Conservation (phyloP, 768 basidiomycete species). For the Xerocomellus chrysenteron region DNA sequence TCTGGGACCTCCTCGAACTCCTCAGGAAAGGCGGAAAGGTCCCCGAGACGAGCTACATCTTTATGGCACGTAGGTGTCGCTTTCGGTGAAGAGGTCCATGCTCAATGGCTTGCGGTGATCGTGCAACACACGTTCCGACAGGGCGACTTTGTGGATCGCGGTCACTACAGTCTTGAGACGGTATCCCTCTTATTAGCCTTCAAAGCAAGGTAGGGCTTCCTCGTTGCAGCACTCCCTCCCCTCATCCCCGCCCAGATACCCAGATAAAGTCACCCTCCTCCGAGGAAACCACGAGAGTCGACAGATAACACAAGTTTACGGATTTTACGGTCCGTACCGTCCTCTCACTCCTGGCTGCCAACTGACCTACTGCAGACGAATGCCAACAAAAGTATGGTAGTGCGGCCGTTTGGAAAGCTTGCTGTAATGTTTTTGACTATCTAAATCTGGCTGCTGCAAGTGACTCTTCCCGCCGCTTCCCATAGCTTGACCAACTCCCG, state of each 20-base stretch:
- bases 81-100: conserved; percentile 21
- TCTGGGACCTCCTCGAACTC: conserved; percentile 94
- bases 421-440: conserved; percentile 95
- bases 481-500: neutral
- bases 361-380: conserved; percentile 58
- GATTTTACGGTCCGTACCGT: conserved; percentile 78
- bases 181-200: conserved; percentile 85
- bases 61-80: conserved; percentile 78
- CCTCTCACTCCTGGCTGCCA: neutral
- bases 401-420: conserved; percentile 94
- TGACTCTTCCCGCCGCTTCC: neutral
- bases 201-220: conserved; percentile 72
- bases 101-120: conserved; percentile 22
- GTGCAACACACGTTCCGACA: conserved; percentile 26
- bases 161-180: conserved; percentile 94
- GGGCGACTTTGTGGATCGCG: conserved; percentile 98
- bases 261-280: conserved; percentile 87
- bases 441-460: conserved; percentile 90
- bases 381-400: conserved; percentile 98
- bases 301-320: conserved; percentile 98
- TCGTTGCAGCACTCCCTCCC: neutral
- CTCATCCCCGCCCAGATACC: conserved; percentile 58
- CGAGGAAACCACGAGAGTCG: conserved; percentile 96
- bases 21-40: conserved; percentile 82
- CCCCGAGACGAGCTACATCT: conserved; percentile 90